These are phyloP conservation scores for Fomes fomentarius DNA, from an alignment of 1,284 basidiomycete species.

Conservation along the genomic window DNA sequence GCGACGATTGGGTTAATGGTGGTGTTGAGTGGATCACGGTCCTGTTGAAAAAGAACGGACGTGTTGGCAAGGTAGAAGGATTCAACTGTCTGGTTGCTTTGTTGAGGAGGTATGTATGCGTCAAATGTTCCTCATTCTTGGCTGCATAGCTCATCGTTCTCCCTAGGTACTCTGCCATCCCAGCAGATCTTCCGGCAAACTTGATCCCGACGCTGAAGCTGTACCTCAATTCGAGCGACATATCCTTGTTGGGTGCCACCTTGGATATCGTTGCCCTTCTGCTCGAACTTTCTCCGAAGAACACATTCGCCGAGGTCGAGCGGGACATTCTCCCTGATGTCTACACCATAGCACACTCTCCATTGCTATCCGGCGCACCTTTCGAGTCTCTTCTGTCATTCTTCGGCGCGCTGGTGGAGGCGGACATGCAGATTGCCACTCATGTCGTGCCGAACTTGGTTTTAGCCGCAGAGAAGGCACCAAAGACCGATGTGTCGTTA, in stretches of 20 bases:
- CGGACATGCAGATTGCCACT: conserved; percentile 79
- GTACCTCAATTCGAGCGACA: conserved; percentile 75
- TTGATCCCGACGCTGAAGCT: conserved; percentile 76
- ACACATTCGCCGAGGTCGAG: conserved; percentile 75
- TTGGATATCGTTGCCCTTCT: conserved; percentile 74
- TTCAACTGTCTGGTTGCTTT: conserved; percentile 82
- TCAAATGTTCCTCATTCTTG: too few species aligned
- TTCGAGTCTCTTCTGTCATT: conserved; percentile 85
- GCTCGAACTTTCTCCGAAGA: conserved; percentile 65
- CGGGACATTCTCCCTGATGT: conserved; percentile 68
- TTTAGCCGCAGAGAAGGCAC: conserved; percentile 58
- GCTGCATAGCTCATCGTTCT: conserved; percentile 5
- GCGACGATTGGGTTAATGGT: conserved; percentile 80
- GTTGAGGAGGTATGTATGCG: conserved; percentile 63
- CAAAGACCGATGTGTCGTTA: conserved; percentile 55
- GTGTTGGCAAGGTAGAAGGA: conserved; percentile 78
- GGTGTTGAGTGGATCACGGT: conserved; percentile 80
- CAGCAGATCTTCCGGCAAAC: conserved; percentile 58
- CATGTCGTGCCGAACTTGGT: conserved; percentile 78
- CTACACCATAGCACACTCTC: conserved; percentile 76
- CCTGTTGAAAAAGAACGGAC: conserved; percentile 80
- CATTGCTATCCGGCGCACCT: conserved; percentile 71
- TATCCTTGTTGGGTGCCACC: conserved; percentile 78
- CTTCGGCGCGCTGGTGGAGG: conserved; percentile 79
- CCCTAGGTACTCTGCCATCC: conserved; percentile 67